phyloP scores from a whole-genome alignment of 1,284 basidiomycete genomes.

The Sanguinoderma infundibulare region DNA sequence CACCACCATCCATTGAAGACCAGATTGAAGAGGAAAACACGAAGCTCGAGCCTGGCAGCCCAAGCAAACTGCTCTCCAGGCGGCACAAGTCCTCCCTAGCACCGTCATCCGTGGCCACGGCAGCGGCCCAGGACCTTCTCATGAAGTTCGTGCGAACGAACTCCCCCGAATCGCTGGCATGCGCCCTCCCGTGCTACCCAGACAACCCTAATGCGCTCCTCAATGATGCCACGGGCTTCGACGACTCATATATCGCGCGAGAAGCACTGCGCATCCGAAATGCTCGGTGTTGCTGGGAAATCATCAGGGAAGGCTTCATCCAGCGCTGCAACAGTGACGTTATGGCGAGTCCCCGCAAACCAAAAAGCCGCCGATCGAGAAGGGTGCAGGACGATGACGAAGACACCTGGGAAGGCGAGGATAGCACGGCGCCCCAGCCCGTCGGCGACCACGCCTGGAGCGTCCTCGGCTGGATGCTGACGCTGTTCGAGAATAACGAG shows the following conservation, averaged over 20 bases:
- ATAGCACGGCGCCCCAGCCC: constrained; percentile 34
- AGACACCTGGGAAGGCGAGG: constrained; percentile 31
- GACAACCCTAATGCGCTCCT: constrained; percentile 8
- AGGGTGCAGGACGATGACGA: constrained; percentile 27
- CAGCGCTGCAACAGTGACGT: constrained; percentile 30
- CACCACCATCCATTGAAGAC: constrained; percentile 41
- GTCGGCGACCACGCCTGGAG: constrained; percentile 68
- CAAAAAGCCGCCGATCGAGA: constrained; percentile 28
- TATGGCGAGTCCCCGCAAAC: constrained; percentile 15
- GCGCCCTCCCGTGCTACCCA: constrained; percentile 57
- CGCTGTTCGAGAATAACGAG: constrained; percentile 69
- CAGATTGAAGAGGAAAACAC: constrained; percentile 36
- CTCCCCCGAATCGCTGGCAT: constrained; percentile 53
- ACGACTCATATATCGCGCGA: constrained; percentile 60
- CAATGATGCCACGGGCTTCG: constrained; percentile 37
- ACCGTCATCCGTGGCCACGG: constrained; percentile 49
- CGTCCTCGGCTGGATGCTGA: constrained; percentile 65
- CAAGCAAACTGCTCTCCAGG: constrained; percentile 45
- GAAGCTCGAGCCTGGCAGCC: constrained; percentile 41
- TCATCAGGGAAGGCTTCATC: constrained; percentile 59
- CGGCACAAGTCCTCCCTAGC: constrained; percentile 46
- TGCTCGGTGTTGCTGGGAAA: constrained; percentile 63
- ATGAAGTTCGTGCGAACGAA: constrained; percentile 61
- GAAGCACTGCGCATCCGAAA: constrained; percentile 55
- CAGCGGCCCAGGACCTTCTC: constrained; percentile 58